Percentiles rank a stretch among this genome's conserved stretches.
phyloP scores from a whole-genome alignment of 2,329 filamentous ascomycete species.

The Monilinia aucupariae region DNA sequence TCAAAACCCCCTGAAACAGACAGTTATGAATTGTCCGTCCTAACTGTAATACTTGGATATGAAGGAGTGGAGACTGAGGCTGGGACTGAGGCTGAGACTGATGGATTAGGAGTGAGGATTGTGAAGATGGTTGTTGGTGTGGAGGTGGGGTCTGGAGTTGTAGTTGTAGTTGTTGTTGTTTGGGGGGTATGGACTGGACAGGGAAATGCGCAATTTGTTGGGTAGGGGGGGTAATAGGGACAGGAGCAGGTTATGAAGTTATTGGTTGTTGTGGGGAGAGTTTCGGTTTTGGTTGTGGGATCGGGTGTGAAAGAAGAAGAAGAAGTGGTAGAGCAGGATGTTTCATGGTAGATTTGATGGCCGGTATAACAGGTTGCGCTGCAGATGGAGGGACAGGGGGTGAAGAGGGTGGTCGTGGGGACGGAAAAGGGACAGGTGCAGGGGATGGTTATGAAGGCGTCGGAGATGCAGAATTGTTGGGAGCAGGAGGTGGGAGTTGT shows the following conservation, averaged over 20 bases:
- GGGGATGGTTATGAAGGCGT: slow-evolving; percentile 22
- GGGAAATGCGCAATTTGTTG: background rate
- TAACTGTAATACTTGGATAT: no score
- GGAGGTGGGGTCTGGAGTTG: background rate
- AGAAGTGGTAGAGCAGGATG: background rate
- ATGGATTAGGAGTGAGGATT: no score
- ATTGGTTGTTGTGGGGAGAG: background rate
- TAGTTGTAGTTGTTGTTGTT: background rate
- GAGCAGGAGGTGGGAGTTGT: slow-evolving; percentile 12
- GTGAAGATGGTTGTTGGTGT: background rate
- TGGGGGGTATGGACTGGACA: background rate
- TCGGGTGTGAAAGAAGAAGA: background rate
- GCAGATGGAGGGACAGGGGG: slow-evolving; percentile 24
- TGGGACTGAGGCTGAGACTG: no score
- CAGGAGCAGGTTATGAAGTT: slow-evolving; percentile 5
- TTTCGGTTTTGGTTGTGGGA: background rate
- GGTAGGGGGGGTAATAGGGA: slow-evolving; percentile 10
- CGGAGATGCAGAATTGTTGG: slow-evolving; percentile 23
- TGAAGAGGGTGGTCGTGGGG: slow-evolving; percentile 24
- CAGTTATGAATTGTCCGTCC: no score
- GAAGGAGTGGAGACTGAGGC: no score
- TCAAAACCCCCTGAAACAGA: no score
- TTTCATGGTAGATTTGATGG: slow-evolving; percentile 8
- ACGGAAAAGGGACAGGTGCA: slow-evolving; percentile 29
- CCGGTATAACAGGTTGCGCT: slow-evolving; percentile 19